Evolutionary conservation across 129 eudicot genomes (phyloP).

Genomic region (Tanacetum coccineum): DNA sequence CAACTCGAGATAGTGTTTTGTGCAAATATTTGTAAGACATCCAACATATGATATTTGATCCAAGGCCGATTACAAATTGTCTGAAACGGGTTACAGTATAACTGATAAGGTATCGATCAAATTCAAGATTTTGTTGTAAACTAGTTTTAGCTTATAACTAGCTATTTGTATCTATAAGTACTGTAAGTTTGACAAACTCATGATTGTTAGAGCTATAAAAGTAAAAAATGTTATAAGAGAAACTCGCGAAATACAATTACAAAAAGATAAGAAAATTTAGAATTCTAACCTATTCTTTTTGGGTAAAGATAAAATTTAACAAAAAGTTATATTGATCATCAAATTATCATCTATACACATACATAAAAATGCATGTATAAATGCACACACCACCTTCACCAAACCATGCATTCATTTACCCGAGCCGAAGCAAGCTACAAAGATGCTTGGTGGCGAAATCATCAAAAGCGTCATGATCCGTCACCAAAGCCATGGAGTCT

Average conservation of each 20-base stretch:
- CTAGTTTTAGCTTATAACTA: too few species aligned
- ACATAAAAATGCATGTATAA: background rate
- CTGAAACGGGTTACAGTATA: too few species aligned
- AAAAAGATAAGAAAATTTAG: background rate
- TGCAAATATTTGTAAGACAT: background rate
- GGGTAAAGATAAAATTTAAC: constrained; percentile 15
- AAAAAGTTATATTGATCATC: constrained; percentile 20
- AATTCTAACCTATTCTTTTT: constrained; percentile 14
- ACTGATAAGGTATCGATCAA: too few species aligned
- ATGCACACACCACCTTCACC: constrained; percentile 17
- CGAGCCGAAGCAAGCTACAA: constrained; percentile 46
- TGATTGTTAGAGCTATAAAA: background rate
- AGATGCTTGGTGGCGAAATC: constrained; percentile 44
- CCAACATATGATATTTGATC: background rate
- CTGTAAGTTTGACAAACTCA: background rate
- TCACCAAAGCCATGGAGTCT: constrained; percentile 16
- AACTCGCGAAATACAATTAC: background rate
- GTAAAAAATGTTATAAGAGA: background rate
- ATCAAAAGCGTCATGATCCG: constrained; percentile 25
- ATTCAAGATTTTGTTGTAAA: too few species aligned
- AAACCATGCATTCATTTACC: constrained; percentile 26
- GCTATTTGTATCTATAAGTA: background rate
- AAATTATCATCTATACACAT: constrained; percentile 14
- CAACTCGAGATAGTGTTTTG: constrained; percentile 25
- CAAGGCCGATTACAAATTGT: background rate